Percentiles rank a stretch among this genome's conserved stretches.
These are phyloP conservation scores for Stygiomarasmius scandens DNA, from an alignment of 1,284 basidiomycete species.

Conservation along the genomic window DNA sequence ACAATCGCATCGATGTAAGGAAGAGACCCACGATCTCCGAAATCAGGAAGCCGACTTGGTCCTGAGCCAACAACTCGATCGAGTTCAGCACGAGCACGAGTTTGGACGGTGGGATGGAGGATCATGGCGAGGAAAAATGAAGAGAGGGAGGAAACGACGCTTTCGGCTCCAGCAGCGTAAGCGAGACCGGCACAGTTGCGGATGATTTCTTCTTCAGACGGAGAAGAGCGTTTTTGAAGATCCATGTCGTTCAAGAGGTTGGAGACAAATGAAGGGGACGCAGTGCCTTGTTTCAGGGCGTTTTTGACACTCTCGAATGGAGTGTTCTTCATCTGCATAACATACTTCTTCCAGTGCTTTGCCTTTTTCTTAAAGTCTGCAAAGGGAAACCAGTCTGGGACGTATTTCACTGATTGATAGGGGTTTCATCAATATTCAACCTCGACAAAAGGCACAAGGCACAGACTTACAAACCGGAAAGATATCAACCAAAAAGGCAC, in stretches of 20 bases:
- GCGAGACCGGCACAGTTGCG: slow-evolving; percentile 18
- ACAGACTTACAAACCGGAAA: slow-evolving; percentile 29
- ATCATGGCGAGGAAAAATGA: slow-evolving; percentile 54
- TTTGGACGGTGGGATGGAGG: slow-evolving; percentile 45
- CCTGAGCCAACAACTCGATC: slow-evolving; percentile 10
- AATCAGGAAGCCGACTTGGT: slow-evolving; percentile 13
- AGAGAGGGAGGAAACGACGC: slow-evolving; percentile 41
- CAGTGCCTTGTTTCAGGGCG: slow-evolving; percentile 18
- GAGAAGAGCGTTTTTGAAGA: slow-evolving; percentile 2
- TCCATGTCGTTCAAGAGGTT: slow-evolving; percentile 16
- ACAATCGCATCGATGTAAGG: slow-evolving; percentile 17
- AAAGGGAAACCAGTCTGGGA: slow-evolving; percentile 33
- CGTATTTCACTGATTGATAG: slow-evolving; percentile 25
- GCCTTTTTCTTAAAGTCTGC: slow-evolving; percentile 28
- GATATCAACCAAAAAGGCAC: slow-evolving; percentile 39
- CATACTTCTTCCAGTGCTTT: slow-evolving; percentile 14
- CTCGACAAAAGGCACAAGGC: slow-evolving; percentile 1
- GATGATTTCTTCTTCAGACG: slow-evolving; percentile 9
- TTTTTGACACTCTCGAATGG: slow-evolving; percentile 26
- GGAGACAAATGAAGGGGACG: slow-evolving; percentile 15
- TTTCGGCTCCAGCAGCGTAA: slow-evolving; percentile 16
- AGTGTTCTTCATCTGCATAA: slow-evolving; percentile 21
- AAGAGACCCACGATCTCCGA: slow-evolving; percentile 10
- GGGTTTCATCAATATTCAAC: neutral
- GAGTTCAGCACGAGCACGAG: slow-evolving; percentile 14